phyloP scores from a whole-genome alignment of 345 rosid genomes.

The Angophora floribunda region DNA sequence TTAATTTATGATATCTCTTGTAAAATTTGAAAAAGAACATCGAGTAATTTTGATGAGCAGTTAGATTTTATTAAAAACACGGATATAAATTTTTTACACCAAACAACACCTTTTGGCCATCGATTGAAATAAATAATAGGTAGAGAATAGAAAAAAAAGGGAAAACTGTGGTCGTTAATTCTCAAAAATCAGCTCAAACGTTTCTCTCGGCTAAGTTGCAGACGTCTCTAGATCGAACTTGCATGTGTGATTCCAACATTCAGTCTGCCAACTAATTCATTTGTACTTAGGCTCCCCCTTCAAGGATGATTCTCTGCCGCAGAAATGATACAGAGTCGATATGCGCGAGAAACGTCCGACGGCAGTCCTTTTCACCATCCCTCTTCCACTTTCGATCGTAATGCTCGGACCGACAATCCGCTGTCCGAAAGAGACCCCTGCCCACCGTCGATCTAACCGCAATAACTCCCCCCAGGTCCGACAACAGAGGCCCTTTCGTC shows the following conservation, averaged over 20 bases:
- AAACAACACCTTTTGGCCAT: neutral
- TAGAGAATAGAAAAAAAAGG: neutral
- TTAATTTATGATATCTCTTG: neutral
- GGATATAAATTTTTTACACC: neutral
- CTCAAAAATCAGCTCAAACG: neutral
- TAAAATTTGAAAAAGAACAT: rapidly evolving
- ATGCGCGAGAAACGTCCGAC: neutral
- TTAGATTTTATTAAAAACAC: neutral
- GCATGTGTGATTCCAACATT: too few species aligned
- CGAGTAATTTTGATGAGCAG: neutral
- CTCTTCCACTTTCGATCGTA: neutral
- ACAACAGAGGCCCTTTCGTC: neutral
- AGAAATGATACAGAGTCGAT: neutral
- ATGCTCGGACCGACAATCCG: neutral
- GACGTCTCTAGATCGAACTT: too few species aligned
- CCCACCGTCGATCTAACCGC: neutral
- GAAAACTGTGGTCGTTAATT: rapidly evolving
- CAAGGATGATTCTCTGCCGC: too few species aligned
- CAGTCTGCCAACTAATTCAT: too few species aligned
- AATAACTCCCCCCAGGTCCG: neutral
- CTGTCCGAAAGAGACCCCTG: neutral
- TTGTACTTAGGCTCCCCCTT: too few species aligned
- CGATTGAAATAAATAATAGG: neutral
- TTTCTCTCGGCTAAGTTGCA: neutral
- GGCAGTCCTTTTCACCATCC: neutral